These are phyloP conservation scores for Lactarius pseudohatsudake DNA, from an alignment of 768 basidiomycete species.

Conservation along the genomic window DNA sequence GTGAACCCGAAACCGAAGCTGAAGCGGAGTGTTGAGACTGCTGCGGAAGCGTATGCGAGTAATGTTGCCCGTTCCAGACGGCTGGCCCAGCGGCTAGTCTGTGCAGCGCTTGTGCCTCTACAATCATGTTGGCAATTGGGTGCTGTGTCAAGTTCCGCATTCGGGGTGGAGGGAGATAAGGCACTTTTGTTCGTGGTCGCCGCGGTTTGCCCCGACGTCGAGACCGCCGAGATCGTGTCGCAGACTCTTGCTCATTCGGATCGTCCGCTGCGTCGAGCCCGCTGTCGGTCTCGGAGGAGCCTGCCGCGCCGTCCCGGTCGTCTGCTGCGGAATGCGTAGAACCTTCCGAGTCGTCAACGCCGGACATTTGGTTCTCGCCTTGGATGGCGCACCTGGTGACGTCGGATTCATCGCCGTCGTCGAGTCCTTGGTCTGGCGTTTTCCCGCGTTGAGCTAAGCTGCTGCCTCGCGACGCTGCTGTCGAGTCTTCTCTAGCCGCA, in stretches of 20 bases:
- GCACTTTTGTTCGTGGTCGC: conserved; percentile 11
- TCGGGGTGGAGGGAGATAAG: conserved; percentile 21
- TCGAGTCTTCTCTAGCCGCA: conserved; percentile 6
- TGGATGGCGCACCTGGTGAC: conserved; percentile 17
- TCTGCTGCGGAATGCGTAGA: conserved; percentile 17
- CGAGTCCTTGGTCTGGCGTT: neutral
- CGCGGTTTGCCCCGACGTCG: conserved; percentile 16
- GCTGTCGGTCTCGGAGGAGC: conserved; percentile 10
- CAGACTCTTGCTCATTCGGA: conserved; percentile 7
- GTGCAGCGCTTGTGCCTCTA: neutral
- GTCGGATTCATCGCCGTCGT: neutral
- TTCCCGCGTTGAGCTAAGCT: neutral
- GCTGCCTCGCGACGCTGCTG: neutral
- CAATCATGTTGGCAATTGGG: neutral
- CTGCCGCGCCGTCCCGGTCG: conserved; percentile 10
- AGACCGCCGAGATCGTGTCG: conserved; percentile 4
- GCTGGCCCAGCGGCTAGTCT: neutral
- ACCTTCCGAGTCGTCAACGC: conserved; percentile 17
- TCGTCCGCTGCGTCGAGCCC: conserved; percentile 6
- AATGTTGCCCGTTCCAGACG: neutral
- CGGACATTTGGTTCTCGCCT: conserved; percentile 4
- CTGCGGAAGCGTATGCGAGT: neutral
- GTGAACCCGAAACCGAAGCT: neutral
- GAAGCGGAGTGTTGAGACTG: neutral
- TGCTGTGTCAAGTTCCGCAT: conserved; percentile 14